Evolutionary conservation across 306 rosid species (phyloP).

Genomic region (Calophaca sinica): DNA sequence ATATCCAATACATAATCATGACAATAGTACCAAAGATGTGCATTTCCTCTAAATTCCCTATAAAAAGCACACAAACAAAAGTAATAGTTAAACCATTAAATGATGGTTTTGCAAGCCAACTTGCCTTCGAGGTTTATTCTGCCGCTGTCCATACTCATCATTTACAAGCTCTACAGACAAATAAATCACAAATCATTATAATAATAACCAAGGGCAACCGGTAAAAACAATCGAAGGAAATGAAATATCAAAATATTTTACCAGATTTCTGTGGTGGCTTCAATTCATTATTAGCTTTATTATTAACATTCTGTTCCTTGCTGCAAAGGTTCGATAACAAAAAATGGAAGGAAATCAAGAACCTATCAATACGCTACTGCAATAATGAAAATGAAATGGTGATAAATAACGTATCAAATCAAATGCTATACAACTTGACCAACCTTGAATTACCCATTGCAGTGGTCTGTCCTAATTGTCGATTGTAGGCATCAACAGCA

Average conservation of each 20-base stretch:
- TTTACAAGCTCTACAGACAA: conserved; percentile 64
- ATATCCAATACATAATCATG: background rate
- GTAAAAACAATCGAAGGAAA: conserved; percentile 3
- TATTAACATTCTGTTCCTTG: conserved; percentile 64
- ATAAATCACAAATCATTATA: conserved; percentile 23
- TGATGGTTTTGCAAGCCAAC: conserved; percentile 39
- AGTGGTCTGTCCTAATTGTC: conserved; percentile 82
- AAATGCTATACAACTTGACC: conserved; percentile 13
- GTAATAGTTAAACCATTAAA: background rate
- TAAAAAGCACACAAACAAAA: background rate
- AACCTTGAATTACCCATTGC: conserved; percentile 64
- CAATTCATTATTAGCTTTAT: conserved; percentile 69
- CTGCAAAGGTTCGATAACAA: conserved; percentile 56
- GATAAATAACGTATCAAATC: background rate
- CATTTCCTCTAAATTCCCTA: conserved; percentile 2
- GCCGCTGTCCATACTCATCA: conserved; percentile 90
- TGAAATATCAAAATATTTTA: conserved; percentile 40
- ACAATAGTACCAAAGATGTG: background rate
- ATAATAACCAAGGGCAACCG: conserved; percentile 6
- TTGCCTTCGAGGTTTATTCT: conserved; percentile 92
- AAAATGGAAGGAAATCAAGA: conserved; percentile 34
- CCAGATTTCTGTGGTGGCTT: conserved; percentile 82
- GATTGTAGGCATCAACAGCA: conserved; percentile 80
- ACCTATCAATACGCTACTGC: background rate
- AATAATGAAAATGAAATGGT: conserved; percentile 18